phyloP scores from a whole-genome alignment of 2,329 filamentous ascomycete species.

The Paracoccidioides brasiliensis region DNA sequence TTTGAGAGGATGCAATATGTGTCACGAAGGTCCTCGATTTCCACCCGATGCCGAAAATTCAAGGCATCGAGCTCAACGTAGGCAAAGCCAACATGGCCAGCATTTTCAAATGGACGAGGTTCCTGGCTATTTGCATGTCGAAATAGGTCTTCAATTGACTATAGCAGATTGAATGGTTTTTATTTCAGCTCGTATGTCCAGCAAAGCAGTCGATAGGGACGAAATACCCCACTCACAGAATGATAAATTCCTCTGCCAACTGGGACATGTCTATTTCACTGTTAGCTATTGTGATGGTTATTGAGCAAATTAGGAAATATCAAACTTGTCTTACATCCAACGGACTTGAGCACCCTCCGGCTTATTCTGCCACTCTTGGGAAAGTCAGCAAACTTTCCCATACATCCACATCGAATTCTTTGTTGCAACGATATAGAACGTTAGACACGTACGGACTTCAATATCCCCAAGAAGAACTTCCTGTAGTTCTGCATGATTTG shows the following conservation, averaged over 20 bases:
- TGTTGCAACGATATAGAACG: background rate
- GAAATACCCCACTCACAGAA: background rate
- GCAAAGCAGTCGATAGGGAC: background rate
- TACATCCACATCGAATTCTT: background rate
- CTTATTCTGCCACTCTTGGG: background rate
- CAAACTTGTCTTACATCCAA: background rate
- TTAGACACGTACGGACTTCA: background rate
- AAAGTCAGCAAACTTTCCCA: background rate
- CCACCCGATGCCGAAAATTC: slow-evolving; percentile 1
- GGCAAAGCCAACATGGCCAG: background rate
- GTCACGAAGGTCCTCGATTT: slow-evolving; percentile 1
- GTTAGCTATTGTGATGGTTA: background rate
- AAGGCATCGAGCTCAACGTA: background rate
- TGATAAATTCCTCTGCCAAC: slow-evolving; percentile 2
- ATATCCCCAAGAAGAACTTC: background rate
- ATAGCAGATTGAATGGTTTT: background rate
- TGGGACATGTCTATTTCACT: slow-evolving; percentile 1
- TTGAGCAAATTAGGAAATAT: background rate
- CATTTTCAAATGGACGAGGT: background rate
- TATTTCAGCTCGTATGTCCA: background rate
- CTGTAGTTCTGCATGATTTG: background rate
- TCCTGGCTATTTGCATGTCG: background rate
- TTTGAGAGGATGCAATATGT: slow-evolving; percentile 2
- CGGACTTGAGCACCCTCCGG: background rate
- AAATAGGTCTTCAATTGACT: slow-evolving; percentile 2